Evolutionary conservation across 169 alveolate species (phyloP), one percentile per base, ranked within the genome.

Genomic region (Fabrea salina): DNA sequence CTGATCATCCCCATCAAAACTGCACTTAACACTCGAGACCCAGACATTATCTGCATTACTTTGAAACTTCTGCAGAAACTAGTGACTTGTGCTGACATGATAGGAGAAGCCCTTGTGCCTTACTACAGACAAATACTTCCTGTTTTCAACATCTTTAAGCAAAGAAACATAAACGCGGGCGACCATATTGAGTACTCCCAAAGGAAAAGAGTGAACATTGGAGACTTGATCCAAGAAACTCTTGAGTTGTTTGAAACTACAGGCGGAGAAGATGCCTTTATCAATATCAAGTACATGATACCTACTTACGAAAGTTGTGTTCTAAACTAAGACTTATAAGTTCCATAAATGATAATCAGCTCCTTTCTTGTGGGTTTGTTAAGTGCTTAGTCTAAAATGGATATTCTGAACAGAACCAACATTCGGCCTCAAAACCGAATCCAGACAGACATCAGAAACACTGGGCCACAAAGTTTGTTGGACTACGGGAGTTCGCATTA

Each of bases 31-130:
- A 95, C 99, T n/a, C 91, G 99, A 80, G 98, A 96, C 83, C 87
- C 89, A 8, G 96, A 92, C 49, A 94, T 95, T 61, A 88, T 95
- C 47, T 80, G 90, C 47, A 89, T 93, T 39, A 81, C 91, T 41
- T 83, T 93, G 37, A 93, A 93, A 77, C 86, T 93, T 19, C 82
- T 93, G 30, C 86, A 94, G 79, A 91, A 87, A 87, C 78, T 94
- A 32, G 96, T 92, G 0, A 80, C 90, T 25, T 84, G 94, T 70
- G 94, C 93, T 25, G 97, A 93, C 76, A 90, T 93, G 85, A 91
- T 95, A 16, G 98, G 98, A 13, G 97, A 94, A 85, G 99, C 99
- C 22, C 77, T 96, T 44, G 98, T 96, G 43, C 99, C 99, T 22
- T 96, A 96, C 89, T 96, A 96, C 92, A 86, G 99, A 80, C 96